Evolutionary conservation across 306 rosid species (phyloP), one percentile per base, ranked within the genome.

Genomic region (Herpetospermum pedunculosum): DNA sequence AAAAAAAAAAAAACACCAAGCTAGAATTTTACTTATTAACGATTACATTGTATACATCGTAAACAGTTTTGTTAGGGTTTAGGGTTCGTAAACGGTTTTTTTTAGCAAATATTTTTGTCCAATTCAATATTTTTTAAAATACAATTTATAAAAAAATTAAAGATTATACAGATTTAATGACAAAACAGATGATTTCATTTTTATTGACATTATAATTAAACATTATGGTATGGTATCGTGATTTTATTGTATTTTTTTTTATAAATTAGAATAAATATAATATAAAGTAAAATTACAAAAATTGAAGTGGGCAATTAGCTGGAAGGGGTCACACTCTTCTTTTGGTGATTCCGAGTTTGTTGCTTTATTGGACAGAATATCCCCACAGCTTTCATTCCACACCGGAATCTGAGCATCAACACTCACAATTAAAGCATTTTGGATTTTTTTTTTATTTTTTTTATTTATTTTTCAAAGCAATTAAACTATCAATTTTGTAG

Each of bases 281-380:
- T n/a, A n/a, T 26, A 28, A 58, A 58, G 15, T 23, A 5, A 18
- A 28, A 32, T 2, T 6, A 12, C 0, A 2, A 8, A 64, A 11
- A 19, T 3, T 3, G 6, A 21, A 37, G 49, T 38, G 71, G 71
- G 49, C 5, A 35, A 65, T 37, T 65, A 65, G 72, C 72, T 65
- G 72, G 49, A 65, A 65, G 8, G 72, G 72, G 69, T 2, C 49
- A 49, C 72, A 38, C n/a, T 21, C 21, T 19, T 9, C 19, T 37
- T 65, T 19, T 34, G 15, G 46, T 34, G 70, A 62, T 62, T 34
- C 25, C 28, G 16, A 62, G 46, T 62, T 60, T 18, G 8, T 2
- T 16, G 41, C 70, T 62, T 65, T 65, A 37, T n/a, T 65, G 50
- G 72, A 65, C 72, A 37, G 32, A 38, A 38, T 65, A 65, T 38